phyloP scores from a whole-genome alignment of 768 basidiomycete species.

The Tricholoma matsutake region DNA sequence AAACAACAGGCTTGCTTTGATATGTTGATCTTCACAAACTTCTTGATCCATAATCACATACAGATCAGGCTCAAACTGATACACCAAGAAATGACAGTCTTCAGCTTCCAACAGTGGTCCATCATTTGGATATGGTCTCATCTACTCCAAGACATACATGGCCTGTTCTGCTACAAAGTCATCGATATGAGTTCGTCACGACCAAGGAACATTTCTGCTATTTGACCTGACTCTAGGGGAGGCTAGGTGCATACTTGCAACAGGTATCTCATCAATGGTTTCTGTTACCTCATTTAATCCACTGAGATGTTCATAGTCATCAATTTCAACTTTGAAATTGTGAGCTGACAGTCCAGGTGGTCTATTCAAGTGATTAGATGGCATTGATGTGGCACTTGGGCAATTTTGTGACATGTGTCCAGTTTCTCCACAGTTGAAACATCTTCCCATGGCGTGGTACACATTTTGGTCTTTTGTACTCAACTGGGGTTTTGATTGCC shows the following conservation, averaged over 20 bases:
- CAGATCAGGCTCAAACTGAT: background rate
- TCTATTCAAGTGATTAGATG: background rate
- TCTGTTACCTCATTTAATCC: background rate
- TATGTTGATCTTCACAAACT: background rate
- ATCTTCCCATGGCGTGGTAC: background rate
- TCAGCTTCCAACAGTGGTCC: background rate
- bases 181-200: too few relatives aligned
- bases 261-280: background rate
- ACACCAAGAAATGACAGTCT: background rate
- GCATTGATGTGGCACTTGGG: background rate
- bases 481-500: background rate
- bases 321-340: background rate
- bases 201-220: too few relatives aligned
- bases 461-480: conserved; percentile 1
- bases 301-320: background rate
- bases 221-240: too few relatives aligned
- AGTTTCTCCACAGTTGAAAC: conserved; percentile 7
- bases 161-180: background rate
- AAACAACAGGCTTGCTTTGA: background rate
- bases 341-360: background rate
- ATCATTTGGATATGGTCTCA: background rate
- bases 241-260: background rate
- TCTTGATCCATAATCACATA: background rate
- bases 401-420: conserved; percentile 1
- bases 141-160: background rate